phyloP scores from a whole-genome alignment of 805 yeast genomes.

The Maudiozyma bulderi region DNA sequence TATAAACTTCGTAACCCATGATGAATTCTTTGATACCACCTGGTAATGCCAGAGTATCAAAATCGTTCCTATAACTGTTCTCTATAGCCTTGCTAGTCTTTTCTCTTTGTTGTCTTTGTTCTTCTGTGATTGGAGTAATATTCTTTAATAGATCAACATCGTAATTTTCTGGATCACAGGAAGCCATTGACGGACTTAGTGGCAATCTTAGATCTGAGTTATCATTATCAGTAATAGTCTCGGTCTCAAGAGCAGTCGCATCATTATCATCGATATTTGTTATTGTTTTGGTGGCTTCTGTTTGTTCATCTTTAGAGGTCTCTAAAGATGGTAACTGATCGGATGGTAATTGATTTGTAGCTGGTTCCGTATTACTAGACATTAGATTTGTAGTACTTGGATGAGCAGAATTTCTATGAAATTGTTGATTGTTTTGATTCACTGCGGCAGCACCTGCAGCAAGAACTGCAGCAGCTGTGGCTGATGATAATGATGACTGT shows the following conservation, averaged over 20 bases:
- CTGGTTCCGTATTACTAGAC: neutral
- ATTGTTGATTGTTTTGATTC: conserved; percentile 17
- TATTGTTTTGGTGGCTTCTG: neutral
- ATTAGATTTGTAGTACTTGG: neutral
- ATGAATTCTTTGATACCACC: conserved; percentile 29
- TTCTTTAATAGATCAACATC: conserved; percentile 9
- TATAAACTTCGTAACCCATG: conserved; percentile 22
- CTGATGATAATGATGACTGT: conserved; percentile 8
- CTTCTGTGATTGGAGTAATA: conserved; percentile 9
- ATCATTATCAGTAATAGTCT: neutral
- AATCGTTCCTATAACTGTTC: conserved; percentile 10
- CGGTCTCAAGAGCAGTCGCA: neutral
- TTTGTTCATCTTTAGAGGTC: neutral
- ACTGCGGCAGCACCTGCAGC: conserved; percentile 23
- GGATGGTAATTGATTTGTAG: neutral
- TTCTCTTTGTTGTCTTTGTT: conserved; percentile 8
- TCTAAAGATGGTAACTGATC: neutral
- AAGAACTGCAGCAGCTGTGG: conserved; percentile 19
- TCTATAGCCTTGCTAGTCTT: conserved; percentile 8
- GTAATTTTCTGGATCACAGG: conserved; percentile 13
- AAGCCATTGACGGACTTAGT: neutral
- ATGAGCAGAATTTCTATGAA: conserved; percentile 9
- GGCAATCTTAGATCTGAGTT: neutral
- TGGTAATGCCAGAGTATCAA: conserved; percentile 20
- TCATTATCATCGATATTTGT: neutral